phyloP scores from a whole-genome alignment of 2,329 filamentous ascomycete genomes.

The Colletotrichum sp. region DNA sequence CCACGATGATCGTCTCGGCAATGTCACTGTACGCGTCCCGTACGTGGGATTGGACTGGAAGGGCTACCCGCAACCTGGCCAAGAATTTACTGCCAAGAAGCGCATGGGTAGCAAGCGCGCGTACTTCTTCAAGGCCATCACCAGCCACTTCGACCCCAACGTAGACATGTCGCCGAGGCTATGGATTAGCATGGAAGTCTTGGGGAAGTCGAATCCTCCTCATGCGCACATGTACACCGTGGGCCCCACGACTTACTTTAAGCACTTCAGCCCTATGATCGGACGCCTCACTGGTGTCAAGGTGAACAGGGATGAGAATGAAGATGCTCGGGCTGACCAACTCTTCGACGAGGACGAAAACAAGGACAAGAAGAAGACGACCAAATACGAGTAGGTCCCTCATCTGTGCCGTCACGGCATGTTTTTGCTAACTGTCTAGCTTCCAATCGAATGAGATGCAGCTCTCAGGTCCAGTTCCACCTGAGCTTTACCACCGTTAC shows the following conservation, averaged over 20 bases:
- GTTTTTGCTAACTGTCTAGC: slow-evolving; percentile 43
- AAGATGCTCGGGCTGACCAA: slow-evolving; percentile 38
- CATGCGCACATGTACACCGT: slow-evolving; percentile 78
- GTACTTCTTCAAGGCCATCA: slow-evolving; percentile 74
- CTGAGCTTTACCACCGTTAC: slow-evolving; percentile 84
- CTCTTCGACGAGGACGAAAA: slow-evolving; percentile 9
- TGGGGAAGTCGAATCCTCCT: slow-evolving; percentile 75
- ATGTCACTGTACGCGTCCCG: slow-evolving; percentile 73
- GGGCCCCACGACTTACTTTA: slow-evolving; percentile 76
- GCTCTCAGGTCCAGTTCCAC: slow-evolving; percentile 80
- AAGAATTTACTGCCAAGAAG: slow-evolving; percentile 77
- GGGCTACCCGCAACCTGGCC: slow-evolving; percentile 64
- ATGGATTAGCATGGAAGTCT: slow-evolving; percentile 75
- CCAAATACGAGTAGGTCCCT: slow-evolving; percentile 76
- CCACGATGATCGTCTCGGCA: slow-evolving; percentile 85
- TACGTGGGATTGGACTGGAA: slow-evolving; percentile 68
- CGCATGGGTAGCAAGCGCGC: slow-evolving; percentile 86
- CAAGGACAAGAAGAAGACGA: slow-evolving; percentile 54
- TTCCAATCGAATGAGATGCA: slow-evolving; percentile 96
- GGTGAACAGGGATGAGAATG: slow-evolving; percentile 63
- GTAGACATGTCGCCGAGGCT: slow-evolving; percentile 73
- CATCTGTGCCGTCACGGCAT: background rate
- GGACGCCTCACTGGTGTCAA: slow-evolving; percentile 79
- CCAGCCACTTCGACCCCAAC: slow-evolving; percentile 63
- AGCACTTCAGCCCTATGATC: slow-evolving; percentile 88